phyloP scores from a whole-genome alignment of 2,329 filamentous ascomycete species.

The Colletotrichum graminicola region DNA sequence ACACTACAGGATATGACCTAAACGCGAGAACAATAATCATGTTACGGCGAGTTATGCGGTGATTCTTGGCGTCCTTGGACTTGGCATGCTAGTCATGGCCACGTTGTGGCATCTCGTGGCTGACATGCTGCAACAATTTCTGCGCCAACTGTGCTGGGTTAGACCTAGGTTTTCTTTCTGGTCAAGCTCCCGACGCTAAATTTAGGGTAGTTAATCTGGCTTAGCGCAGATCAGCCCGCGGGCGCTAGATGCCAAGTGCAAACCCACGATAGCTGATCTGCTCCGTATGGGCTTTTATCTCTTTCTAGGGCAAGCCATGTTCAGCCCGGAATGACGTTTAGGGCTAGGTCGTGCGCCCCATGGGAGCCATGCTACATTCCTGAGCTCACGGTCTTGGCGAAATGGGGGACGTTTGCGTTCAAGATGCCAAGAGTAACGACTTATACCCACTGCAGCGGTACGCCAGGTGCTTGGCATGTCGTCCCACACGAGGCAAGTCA shows the following conservation, averaged over 20 bases:
- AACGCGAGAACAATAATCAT: not conserved
- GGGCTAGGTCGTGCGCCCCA: constrained; percentile 1
- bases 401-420: not conserved
- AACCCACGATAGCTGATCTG: not conserved
- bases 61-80: not conserved
- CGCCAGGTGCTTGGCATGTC: constrained; percentile 6
- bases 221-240: not conserved
- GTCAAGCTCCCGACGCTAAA: not conserved
- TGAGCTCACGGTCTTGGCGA: not conserved
- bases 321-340: not conserved
- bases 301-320: not conserved
- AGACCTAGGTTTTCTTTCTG: not conserved
- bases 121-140: not conserved
- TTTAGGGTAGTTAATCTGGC: not conserved
- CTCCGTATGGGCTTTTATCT: not conserved
- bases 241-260: not conserved
- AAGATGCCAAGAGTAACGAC: not conserved
- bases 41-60: not conserved
- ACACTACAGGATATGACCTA: not conserved
- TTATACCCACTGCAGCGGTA: constrained; percentile 3
- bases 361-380: not conserved
- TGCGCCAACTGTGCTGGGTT: not conserved
- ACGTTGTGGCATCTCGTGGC: not conserved
- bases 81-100: not conserved
- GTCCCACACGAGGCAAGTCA: constrained; percentile 22